These are phyloP conservation scores for Helianthus annuus DNA, from an alignment of 129 eudicot species.

Conservation along the genomic window HanXRQr2.0-SUNRISE NC_035448.2:9471369-9471868, in stretches of 20 bases:
- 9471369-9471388: not conserved
- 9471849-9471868: conserved; percentile 36
- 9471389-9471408: not conserved
- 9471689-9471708: conserved; percentile 55
- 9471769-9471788: conserved; percentile 73
- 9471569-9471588: conserved; percentile 79
- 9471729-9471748: conserved; percentile 60
- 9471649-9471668: conserved; percentile 68
- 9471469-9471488: not conserved
- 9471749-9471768: conserved; percentile 79
- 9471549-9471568: conserved; percentile 63
- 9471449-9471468: not conserved
- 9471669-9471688: conserved; percentile 62
- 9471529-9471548: conserved; percentile 65
- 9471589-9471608: conserved; percentile 91
- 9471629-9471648: conserved; percentile 78
- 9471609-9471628: conserved; percentile 84
- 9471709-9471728: conserved; percentile 62
- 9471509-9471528: conserved; percentile 77
- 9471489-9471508: conserved; percentile 12
- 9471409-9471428: not conserved
- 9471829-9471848: conserved; percentile 16
- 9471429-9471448: not conserved
- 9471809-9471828: conserved; percentile 53
- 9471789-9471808: conserved; percentile 68